A percentile compares a stretch with the other conserved stretches of the same genome.
phyloP scores from a whole-genome alignment of 345 rosid genomes.

The Citrus glauca region DNA sequence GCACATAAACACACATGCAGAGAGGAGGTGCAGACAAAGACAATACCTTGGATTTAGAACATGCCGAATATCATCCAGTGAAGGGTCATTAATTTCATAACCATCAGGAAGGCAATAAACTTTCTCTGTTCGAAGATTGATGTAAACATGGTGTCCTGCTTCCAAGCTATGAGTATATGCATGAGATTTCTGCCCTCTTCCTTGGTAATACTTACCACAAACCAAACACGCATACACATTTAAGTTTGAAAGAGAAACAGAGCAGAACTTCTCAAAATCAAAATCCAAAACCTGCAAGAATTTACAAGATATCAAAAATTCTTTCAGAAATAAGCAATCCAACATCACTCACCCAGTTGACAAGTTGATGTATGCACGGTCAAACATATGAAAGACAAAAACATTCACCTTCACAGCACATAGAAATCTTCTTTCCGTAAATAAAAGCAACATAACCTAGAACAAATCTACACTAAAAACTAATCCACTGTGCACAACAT shows the following conservation, averaged over 20 bases:
- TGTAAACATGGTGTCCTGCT: slow-evolving; percentile 93
- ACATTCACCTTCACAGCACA: background rate
- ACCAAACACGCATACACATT: slow-evolving; percentile 97
- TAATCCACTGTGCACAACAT: background rate
- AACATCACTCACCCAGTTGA: background rate
- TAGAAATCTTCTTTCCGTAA: background rate
- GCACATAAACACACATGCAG: background rate
- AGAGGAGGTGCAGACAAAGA: background rate
- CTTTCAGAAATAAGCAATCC: background rate
- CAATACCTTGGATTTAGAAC: slow-evolving; percentile 85
- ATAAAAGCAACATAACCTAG: background rate
- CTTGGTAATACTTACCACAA: slow-evolving; percentile 95
- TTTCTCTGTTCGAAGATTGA: slow-evolving; percentile 86
- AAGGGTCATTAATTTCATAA: slow-evolving; percentile 91
- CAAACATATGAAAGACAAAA: background rate
- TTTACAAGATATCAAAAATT: background rate
- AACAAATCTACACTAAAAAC: background rate
- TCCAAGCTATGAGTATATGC: slow-evolving; percentile 98
- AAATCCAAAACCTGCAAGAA: slow-evolving; percentile 79
- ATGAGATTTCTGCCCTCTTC: slow-evolving; percentile 90
- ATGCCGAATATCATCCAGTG: slow-evolving; percentile 91
- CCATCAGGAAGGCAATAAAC: slow-evolving; percentile 99
- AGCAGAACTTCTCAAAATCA: slow-evolving; percentile 96
- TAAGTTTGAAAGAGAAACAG: slow-evolving; percentile 80
- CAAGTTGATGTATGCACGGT: background rate